Evolutionary conservation across 176 grass and related monocot species (phyloP).

Genomic region (Carex myosuroides): DNA sequence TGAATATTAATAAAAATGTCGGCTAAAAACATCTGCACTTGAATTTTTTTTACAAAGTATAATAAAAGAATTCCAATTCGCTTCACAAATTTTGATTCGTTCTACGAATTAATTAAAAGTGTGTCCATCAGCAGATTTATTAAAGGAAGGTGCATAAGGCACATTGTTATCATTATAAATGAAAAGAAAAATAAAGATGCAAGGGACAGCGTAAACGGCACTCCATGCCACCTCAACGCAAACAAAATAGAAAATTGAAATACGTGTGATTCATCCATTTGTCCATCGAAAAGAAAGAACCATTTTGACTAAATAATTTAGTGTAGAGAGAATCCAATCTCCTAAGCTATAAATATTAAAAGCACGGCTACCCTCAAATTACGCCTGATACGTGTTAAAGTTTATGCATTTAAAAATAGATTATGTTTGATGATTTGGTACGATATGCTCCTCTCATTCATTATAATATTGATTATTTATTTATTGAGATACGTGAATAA

Average conservation of each 20-base stretch:
- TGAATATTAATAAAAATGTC: too few relatives aligned
- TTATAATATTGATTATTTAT: too few relatives aligned
- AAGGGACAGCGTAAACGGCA: not conserved
- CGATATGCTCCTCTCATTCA: not conserved
- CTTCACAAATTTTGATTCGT: not conserved
- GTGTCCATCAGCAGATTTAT: not conserved
- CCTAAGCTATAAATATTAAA: not conserved
- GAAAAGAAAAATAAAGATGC: not conserved
- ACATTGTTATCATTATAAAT: not conserved
- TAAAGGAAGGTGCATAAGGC: not conserved
- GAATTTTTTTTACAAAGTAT: too few relatives aligned
- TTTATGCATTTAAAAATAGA: not conserved
- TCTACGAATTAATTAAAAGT: not conserved
- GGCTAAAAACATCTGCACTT: too few relatives aligned
- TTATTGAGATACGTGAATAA: too few relatives aligned
- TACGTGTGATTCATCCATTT: not conserved
- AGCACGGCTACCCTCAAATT: not conserved
- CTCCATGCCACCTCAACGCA: not conserved
- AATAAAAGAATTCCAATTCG: too few relatives aligned
- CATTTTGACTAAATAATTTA: not conserved
- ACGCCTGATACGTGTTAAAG: not conserved
- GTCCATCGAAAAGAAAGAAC: not conserved
- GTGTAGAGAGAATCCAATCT: not conserved
- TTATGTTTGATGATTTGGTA: conserved; percentile 9
- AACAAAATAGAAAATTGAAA: not conserved